Evolutionary conservation across 2,329 filamentous ascomycete species (phyloP).

Genomic region (Scleromitrula shiraiana): DNA sequence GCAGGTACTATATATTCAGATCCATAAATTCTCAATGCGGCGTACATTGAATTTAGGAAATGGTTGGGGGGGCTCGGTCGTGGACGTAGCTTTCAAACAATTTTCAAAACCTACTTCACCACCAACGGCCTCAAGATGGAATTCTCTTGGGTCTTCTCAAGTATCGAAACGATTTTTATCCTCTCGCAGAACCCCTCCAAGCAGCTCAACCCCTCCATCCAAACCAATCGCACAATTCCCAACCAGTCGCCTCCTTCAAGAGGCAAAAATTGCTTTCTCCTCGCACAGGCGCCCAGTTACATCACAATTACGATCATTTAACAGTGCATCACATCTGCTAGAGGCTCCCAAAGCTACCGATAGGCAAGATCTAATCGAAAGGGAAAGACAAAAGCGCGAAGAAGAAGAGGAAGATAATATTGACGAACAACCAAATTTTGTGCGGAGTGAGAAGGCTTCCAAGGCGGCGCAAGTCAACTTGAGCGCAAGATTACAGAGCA

Average conservation of each 20-base stretch:
- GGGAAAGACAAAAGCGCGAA: slow-evolving; percentile 32
- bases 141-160: slow-evolving; percentile 1
- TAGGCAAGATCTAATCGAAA: slow-evolving; percentile 29
- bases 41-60: slow-evolving; percentile 16
- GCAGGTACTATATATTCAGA: slow-evolving; percentile 13
- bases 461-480: slow-evolving; percentile 86
- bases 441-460: slow-evolving; percentile 72
- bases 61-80: slow-evolving; percentile 20
- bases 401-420: slow-evolving; percentile 36
- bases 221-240: slow-evolving; percentile 11
- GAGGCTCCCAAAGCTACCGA: slow-evolving; percentile 21
- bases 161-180: slow-evolving; percentile 15
- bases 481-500: slow-evolving; percentile 78
- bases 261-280: slow-evolving; percentile 13
- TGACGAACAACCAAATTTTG: slow-evolving; percentile 52
- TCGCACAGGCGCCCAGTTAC: slow-evolving; percentile 26
- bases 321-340: slow-evolving; percentile 19
- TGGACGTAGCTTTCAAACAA: slow-evolving; percentile 21
- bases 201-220: slow-evolving; percentile 8
- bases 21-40: slow-evolving; percentile 21
- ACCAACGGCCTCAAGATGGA: slow-evolving; percentile 10
- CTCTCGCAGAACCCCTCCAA: slow-evolving; percentile 12
- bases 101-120: slow-evolving; percentile 13
- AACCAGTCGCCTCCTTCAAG: slow-evolving; percentile 11
- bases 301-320: slow-evolving; percentile 25